Conservation (phyloP, 345 rosid genomes). For the Eucalyptus cloeziana region DNA sequence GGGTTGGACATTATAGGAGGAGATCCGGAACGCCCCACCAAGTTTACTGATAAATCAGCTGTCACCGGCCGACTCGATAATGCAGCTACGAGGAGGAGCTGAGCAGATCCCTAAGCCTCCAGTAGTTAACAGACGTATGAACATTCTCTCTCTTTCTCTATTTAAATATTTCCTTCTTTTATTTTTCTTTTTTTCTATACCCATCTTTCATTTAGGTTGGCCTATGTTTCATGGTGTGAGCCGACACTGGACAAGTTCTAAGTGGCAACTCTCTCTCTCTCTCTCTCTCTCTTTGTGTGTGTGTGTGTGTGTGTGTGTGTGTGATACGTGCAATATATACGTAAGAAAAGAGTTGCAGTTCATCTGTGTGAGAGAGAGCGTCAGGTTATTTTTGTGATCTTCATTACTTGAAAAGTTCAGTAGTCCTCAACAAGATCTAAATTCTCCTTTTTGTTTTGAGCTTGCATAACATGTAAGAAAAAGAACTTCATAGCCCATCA, state of each 20-base stretch:
- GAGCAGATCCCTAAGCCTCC: slow-evolving; percentile 69
- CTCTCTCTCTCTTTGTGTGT: not conserved
- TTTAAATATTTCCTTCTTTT: not conserved
- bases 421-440: not conserved
- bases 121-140: slow-evolving; percentile 57
- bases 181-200: not conserved
- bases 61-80: slow-evolving; percentile 29
- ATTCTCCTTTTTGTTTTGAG: not conserved
- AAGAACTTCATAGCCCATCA: not conserved
- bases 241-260: not conserved
- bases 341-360: not conserved
- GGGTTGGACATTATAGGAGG: slow-evolving; percentile 42
- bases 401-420: not conserved
- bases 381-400: not conserved
- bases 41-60: slow-evolving; percentile 65
- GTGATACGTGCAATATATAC: not conserved
- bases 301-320: not conserved
- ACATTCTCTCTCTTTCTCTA: not conserved
- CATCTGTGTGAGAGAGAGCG: not conserved
- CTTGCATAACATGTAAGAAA: not conserved
- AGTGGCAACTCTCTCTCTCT: not conserved
- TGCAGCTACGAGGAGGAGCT: slow-evolving; percentile 44
- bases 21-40: slow-evolving; percentile 56
- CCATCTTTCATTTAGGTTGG: not conserved
- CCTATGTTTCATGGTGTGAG: not conserved